Evolutionary conservation across 352 stramenopile genomes (phyloP), one percentile per base, ranked within the genome.

Genomic region (Discostella stelligera): DNA sequence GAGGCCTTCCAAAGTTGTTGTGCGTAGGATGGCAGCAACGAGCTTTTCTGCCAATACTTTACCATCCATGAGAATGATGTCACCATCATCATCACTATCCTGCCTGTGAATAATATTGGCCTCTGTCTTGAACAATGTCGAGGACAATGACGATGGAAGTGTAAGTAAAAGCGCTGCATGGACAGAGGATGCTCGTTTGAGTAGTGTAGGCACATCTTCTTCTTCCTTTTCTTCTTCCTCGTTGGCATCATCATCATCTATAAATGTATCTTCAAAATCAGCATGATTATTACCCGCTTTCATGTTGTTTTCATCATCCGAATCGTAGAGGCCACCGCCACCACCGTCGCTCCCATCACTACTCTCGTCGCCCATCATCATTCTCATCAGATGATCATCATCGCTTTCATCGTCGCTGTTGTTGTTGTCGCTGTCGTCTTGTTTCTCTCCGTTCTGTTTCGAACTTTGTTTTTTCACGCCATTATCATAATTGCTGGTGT

Each of bases 151-250:
- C 6, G 46, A 16, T 41, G 13, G n/a, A 1, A 48, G 52, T 10
- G 74, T 69, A 16, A 72, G 20, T 20, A 82, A 61, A 32, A 82
- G 53, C 4, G 74, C 74, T 10, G 37, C 37, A 67, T 82, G 74
- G 8, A 82, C 74, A n/a, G 53, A 66, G 0, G 55, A 66, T 23
- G 74, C 74, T 23, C 74, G 60, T 71, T 77, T 82, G 21, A 82
- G 49, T 23, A 82, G 39, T 6, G 62, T 21, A 30, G 48, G 66
- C 18, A 74, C 74, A 27, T 77, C 67, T 37, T 82, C 74, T 13
- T 59, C 41, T 4, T 73, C 70, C 0, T 48, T 20, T 2, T 55
- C 62, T 13, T 60, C 20, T 23, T 71, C 61, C n/a, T 48, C 16
- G 20, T 71, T 18, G 4, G 4, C 14, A 48, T 37, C 41, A 27